A percentile compares a stretch with the other conserved stretches of the same genome.
Conservation (phyloP, 768 basidiomycete genomes). For the Mycena metata region DNA sequence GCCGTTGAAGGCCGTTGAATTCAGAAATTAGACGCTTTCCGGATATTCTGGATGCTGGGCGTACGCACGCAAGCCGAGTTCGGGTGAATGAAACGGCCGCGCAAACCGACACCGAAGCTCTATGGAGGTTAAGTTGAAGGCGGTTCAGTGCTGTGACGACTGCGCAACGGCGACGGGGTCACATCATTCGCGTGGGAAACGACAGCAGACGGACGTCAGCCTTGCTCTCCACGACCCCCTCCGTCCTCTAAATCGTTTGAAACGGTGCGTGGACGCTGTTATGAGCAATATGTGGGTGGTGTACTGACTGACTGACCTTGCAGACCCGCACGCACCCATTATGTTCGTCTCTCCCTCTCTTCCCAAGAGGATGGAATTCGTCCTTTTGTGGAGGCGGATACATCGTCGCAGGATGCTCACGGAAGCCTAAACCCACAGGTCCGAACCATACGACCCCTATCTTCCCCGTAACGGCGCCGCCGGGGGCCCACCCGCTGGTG, state of each 20-base stretch:
- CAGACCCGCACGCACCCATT: slow-evolving; percentile 52
- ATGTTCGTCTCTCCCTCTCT: slow-evolving; percentile 50
- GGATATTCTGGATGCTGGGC: no score
- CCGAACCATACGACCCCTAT: slow-evolving; percentile 99
- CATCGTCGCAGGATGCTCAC: not conserved
- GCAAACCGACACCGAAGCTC: no score
- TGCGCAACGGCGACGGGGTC: no score
- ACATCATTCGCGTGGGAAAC: slow-evolving; percentile 4
- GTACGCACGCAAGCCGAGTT: no score
- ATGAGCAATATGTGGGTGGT: not conserved
- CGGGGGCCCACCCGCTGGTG: slow-evolving; percentile 62
- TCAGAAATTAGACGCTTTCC: no score
- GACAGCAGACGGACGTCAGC: slow-evolving; percentile 16
- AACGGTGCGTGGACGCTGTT: slow-evolving; percentile 50
- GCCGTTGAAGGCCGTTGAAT: no score
- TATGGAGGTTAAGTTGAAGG: no score
- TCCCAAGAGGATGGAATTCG: not conserved
- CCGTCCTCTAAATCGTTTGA: slow-evolving; percentile 52
- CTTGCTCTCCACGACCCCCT: slow-evolving; percentile 27
- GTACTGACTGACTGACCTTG: slow-evolving; percentile 10
- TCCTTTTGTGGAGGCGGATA: not conserved
- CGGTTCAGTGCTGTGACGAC: no score
- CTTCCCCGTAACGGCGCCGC: slow-evolving; percentile 86
- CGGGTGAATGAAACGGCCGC: no score
- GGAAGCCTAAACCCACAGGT: slow-evolving; percentile 66